Conservation (phyloP, 257 asterid genomes). For the Coffea canephora region DNA sequence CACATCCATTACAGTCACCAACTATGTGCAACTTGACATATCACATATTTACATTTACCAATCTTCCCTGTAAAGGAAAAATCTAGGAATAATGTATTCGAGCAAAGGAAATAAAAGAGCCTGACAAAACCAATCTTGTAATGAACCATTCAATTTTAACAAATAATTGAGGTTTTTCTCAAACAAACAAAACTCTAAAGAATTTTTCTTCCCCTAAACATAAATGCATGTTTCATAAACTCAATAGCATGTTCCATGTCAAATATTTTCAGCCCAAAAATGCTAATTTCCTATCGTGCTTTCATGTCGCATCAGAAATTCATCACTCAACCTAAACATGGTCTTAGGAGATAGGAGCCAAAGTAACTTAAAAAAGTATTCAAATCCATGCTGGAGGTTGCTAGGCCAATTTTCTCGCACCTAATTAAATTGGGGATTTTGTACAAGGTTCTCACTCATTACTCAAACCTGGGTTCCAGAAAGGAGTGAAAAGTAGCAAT, state of each 20-base stretch:
- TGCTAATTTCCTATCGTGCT: not conserved
- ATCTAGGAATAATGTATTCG: not conserved
- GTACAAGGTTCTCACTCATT: not conserved
- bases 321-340: not conserved
- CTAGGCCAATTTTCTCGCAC: not conserved
- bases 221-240: not conserved
- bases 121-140: not conserved
- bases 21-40: not conserved
- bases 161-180: not conserved
- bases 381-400: not conserved
- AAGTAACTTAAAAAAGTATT: not conserved
- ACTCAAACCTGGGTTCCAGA: not conserved
- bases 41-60: slow-evolving; percentile 5
- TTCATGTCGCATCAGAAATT: not conserved
- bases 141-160: too few species aligned
- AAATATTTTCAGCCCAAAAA: not conserved
- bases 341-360: not conserved
- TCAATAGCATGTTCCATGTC: not conserved
- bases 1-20: not conserved
- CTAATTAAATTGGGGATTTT: not conserved
- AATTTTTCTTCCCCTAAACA: too few species aligned
- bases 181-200: not conserved
- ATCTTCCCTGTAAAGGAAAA: not conserved
- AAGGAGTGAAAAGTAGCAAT: not conserved
- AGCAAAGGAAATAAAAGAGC: not conserved